Percentiles rank a stretch among this genome's conserved stretches.
Conservation (phyloP, 2,329 filamentous ascomycete species). For the Scorias spongiosa region DNA sequence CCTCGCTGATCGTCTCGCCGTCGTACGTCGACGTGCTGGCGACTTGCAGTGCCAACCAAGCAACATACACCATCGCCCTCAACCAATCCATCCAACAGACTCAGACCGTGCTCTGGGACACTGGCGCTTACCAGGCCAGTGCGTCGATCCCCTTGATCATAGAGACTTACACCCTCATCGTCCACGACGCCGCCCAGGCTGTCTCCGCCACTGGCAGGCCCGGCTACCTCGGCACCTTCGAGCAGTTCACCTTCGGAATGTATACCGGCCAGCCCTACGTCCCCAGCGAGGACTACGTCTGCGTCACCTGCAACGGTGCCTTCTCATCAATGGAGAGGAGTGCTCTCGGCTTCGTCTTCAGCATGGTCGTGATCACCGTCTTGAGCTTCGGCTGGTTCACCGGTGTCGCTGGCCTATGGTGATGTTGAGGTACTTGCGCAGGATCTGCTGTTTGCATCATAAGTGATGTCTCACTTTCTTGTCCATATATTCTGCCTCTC, state of each 20-base stretch:
- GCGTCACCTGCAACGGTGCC: conserved; percentile 42
- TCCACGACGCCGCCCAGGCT: conserved; percentile 43
- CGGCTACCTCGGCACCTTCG: conserved; percentile 39
- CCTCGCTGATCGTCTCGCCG: conserved; percentile 44
- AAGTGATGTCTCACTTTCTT: too few species aligned
- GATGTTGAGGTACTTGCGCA: neutral
- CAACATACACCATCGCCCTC: conserved; percentile 44
- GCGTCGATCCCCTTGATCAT: conserved; percentile 37
- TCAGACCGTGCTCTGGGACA: conserved; percentile 42
- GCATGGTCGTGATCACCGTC: conserved; percentile 41
- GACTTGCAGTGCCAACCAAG: conserved; percentile 42
- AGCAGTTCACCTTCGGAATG: conserved; percentile 45
- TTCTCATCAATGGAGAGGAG: conserved; percentile 35
- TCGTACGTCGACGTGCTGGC: conserved; percentile 46
- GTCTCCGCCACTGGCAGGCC: conserved; percentile 36
- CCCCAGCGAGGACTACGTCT: conserved; percentile 28
- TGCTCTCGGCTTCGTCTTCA: conserved; percentile 39
- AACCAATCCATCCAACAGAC: conserved; percentile 37
- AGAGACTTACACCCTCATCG: conserved; percentile 47
- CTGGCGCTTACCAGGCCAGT: conserved; percentile 34
- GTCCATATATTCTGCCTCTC: conserved; percentile 5
- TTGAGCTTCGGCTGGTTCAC: conserved; percentile 41
- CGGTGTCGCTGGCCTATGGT: conserved; percentile 27
- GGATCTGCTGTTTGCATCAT: too few species aligned
- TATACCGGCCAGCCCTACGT: conserved; percentile 40